phyloP scores from a whole-genome alignment of 176 grass and related monocot genomes.

The Eleusine coracana region DNA sequence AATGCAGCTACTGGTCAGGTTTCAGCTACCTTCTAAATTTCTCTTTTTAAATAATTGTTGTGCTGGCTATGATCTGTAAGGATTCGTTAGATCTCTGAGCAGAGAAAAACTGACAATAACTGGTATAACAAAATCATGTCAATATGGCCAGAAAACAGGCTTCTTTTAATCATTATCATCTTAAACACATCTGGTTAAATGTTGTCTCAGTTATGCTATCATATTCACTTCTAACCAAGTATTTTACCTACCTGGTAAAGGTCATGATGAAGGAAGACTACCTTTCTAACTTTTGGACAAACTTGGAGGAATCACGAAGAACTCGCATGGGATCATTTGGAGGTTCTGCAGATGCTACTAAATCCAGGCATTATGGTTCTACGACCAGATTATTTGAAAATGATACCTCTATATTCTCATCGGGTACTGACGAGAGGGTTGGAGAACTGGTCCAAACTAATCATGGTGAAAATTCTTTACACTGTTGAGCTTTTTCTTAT shows the following conservation, averaged over 20 bases:
- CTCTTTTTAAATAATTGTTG: background rate
- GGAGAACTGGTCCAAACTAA: slow-evolving; percentile 26
- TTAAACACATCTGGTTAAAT: background rate
- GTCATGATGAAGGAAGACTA: slow-evolving; percentile 66
- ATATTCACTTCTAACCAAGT: slow-evolving; percentile 28
- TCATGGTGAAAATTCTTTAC: slow-evolving; percentile 39
- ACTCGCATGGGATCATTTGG: slow-evolving; percentile 44
- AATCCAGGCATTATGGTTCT: slow-evolving; percentile 51
- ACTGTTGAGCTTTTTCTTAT: background rate
- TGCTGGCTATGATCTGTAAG: slow-evolving; percentile 3
- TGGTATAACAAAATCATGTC: background rate
- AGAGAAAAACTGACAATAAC: slow-evolving; percentile 1
- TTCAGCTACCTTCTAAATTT: background rate
- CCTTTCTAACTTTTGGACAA: slow-evolving; percentile 56
- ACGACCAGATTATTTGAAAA: slow-evolving; percentile 60
- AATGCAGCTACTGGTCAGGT: background rate
- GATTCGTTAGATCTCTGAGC: slow-evolving; percentile 2
- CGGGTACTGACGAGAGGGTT: slow-evolving; percentile 30
- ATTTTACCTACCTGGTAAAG: slow-evolving; percentile 50
- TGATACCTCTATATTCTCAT: slow-evolving; percentile 36
- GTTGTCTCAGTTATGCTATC: background rate
- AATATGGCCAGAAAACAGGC: background rate
- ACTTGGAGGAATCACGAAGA: slow-evolving; percentile 65
- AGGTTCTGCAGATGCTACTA: slow-evolving; percentile 45
- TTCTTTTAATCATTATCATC: background rate